Percentiles rank a stretch among this genome's conserved stretches.
Evolutionary conservation across 1,284 basidiomycete genomes (phyloP).

Genomic region (Apiotrichum veenhuisii): DNA sequence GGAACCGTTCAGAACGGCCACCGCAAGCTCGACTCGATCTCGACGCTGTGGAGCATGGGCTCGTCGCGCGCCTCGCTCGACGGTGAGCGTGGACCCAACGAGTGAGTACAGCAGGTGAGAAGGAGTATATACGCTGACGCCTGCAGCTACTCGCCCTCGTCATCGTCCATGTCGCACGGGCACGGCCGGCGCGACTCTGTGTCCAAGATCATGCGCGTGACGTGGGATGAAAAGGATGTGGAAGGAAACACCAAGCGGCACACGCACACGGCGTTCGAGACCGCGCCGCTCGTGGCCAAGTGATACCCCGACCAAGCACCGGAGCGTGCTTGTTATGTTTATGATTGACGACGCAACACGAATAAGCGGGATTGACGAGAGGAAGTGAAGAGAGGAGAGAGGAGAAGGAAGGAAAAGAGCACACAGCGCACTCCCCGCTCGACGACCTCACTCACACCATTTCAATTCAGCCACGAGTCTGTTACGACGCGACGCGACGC

Average conservation of each 20-base stretch:
- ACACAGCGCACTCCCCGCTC: no score
- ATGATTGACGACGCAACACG: background rate
- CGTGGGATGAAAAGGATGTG: background rate
- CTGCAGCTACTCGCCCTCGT: background rate
- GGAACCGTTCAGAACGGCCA: background rate
- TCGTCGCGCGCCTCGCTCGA: slow-evolving; percentile 1
- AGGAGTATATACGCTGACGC: background rate
- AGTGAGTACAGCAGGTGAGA: background rate
- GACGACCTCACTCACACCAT: no score
- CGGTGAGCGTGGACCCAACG: background rate
- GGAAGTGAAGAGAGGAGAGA: no score
- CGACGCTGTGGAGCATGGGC: slow-evolving; percentile 29
- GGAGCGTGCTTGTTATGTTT: no score
- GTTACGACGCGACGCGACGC: no score
- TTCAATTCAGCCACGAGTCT: no score
- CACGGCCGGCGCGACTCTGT: background rate
- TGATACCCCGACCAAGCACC: background rate
- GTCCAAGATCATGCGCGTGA: background rate
- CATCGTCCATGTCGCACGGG: background rate
- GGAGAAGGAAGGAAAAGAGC: no score
- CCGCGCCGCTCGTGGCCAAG: background rate
- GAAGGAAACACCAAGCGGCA: background rate
- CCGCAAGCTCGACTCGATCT: slow-evolving; percentile 15
- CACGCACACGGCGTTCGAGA: background rate
- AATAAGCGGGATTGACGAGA: background rate